Base-by-base conservation (phyloP, 345 rosid species). In the Populus nigra region DNA sequence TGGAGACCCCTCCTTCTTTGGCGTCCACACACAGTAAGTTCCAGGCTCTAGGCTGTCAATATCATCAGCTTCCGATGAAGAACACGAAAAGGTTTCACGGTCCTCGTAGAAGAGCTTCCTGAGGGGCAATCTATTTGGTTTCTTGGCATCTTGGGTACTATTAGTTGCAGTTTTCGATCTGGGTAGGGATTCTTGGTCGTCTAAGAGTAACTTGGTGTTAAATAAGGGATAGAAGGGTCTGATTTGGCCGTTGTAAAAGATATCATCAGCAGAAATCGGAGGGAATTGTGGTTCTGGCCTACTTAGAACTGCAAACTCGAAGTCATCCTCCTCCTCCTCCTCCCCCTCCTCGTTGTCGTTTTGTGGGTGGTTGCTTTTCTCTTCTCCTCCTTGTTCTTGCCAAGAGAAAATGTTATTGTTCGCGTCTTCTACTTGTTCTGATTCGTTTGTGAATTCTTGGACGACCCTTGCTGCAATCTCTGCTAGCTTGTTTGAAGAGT, bases 1-100 rank as follows among this genome's bases (percentile, higher is more conserved):
- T 25, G 7, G 77, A 31, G 86, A 81, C 0, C 74, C 81, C 43
- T 69, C 49, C 31, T 71, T 75, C 49, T 87, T 89, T 0, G 97
- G 94, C 29, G 77, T 82, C 98, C 98, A 94, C 1, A 84, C 90
- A 79, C 98, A 94, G 83, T 90, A 92, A 25, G 73, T 82, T 15
- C 85, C 94, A 1, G 90, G 85, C 8, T 88, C 73, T 33, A 88
- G 68, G 5, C 86, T 83, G 25, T 84, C 86, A 0, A 90, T 77
- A 23, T 92, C 97, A 43, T 87, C 97, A 0, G 89, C 89, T 35
- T 88, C 88, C 17, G 91, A 90, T 35, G 92, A 87, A 0, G 87
- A 85, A 20, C 85, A 81, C 20, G 90, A 85, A 65, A 86, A 15
- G 75, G 86, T 69, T 65, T 89, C 90, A 3, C 87, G 88, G 0